These are phyloP conservation scores for Plasmodium coatneyi DNA, from an alignment of 169 alveolate genomes.

Conservation along the genomic window DNA sequence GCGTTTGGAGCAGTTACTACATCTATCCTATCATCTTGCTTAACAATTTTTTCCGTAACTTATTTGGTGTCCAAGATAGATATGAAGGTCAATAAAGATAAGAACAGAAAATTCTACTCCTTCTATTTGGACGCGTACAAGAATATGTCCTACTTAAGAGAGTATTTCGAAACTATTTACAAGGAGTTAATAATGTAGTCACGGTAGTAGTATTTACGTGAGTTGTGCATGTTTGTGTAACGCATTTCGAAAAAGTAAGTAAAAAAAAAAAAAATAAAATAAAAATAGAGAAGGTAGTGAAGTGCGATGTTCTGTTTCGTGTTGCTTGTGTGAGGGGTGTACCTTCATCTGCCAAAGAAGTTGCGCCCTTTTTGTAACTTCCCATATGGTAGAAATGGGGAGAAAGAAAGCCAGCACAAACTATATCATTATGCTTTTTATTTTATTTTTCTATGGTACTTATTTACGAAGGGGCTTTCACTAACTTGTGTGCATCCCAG, in stretches of 20 bases:
- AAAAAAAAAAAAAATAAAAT: background rate
- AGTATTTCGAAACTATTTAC: background rate
- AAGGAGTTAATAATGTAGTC: background rate
- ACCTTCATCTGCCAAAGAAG: background rate
- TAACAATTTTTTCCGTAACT: conserved; percentile 9
- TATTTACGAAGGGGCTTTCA: background rate
- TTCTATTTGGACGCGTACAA: conserved; percentile 11
- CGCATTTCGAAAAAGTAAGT: background rate
- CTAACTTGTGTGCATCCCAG: background rate
- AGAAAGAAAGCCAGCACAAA: background rate
- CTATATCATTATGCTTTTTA: background rate
- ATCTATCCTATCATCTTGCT: conserved; percentile 34
- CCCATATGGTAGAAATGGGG: background rate
- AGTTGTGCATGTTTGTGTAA: background rate
- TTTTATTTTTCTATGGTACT: background rate
- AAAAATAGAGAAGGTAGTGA: background rate
- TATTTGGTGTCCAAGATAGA: conserved; percentile 31
- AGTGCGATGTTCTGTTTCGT: background rate
- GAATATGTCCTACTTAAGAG: background rate
- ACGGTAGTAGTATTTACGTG: background rate
- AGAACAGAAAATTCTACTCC: conserved; percentile 18
- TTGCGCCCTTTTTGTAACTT: background rate
- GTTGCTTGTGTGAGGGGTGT: background rate
- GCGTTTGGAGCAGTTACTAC: conserved; percentile 16
- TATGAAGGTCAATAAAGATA: background rate